A percentile compares a stretch with the other conserved stretches of the same genome.
phyloP scores from a whole-genome alignment of 2,329 filamentous ascomycete genomes.

The Thielaviopsis punctulata region DNA sequence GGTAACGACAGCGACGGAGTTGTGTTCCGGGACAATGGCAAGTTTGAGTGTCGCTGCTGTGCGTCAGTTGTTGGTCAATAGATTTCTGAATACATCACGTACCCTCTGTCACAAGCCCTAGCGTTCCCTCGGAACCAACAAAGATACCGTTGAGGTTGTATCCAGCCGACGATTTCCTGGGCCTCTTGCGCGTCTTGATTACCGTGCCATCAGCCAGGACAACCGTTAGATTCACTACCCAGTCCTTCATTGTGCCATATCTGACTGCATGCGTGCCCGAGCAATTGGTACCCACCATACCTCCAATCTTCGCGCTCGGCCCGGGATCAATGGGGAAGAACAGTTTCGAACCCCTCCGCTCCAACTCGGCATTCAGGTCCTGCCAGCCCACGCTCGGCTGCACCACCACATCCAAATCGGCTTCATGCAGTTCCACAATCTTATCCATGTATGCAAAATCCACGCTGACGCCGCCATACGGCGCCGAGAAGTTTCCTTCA shows the following conservation, averaged over 20 bases:
- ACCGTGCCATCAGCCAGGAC: constrained; percentile 63
- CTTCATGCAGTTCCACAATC: constrained; percentile 61
- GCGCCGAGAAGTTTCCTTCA: constrained; percentile 80
- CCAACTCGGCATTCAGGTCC: constrained; percentile 56
- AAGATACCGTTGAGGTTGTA: constrained; percentile 72
- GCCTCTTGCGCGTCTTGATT: constrained; percentile 63
- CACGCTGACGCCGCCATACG: constrained; percentile 72
- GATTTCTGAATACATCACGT: constrained; percentile 4
- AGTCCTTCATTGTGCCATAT: constrained; percentile 79
- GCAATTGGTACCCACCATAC: constrained; percentile 68
- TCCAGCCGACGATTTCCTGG: constrained; percentile 63
- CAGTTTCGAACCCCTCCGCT: constrained; percentile 54
- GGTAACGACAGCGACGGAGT: constrained; percentile 61
- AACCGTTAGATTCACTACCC: constrained; percentile 69
- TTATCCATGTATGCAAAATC: constrained; percentile 81
- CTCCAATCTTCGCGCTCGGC: constrained; percentile 57
- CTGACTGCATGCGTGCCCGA: constrained; percentile 65
- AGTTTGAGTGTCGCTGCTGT: constrained; percentile 54
- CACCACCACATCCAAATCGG: constrained; percentile 85
- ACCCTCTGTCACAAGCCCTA: constrained; percentile 64
- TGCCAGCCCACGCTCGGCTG: constrained; percentile 90
- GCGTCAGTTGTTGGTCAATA: background rate
- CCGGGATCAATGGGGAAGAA: constrained; percentile 86
- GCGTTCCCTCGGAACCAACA: constrained; percentile 64
- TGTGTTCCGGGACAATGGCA: constrained; percentile 56